phyloP scores from a whole-genome alignment of 306 rosid species.

The Ochetophila trinervis region DNA sequence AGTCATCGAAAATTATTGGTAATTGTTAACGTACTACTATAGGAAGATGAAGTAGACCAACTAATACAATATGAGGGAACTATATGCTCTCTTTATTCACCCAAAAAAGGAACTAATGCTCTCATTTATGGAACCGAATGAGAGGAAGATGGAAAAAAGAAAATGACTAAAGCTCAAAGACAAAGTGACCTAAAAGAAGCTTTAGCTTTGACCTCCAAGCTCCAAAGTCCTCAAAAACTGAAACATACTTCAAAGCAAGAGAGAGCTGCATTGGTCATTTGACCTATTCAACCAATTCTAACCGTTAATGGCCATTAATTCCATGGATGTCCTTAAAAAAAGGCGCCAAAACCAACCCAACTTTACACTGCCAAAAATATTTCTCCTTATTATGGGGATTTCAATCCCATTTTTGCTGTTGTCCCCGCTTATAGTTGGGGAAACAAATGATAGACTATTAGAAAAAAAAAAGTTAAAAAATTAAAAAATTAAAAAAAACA shows the following conservation, averaged over 20 bases:
- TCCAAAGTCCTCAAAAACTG: not conserved
- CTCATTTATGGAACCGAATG: too few species aligned
- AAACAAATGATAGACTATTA: not conserved
- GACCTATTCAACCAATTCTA: not conserved
- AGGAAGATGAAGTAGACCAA: too few species aligned
- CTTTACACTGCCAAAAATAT: not conserved
- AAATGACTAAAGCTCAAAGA: too few species aligned
- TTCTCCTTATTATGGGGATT: too few species aligned
- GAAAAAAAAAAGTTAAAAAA: not conserved
- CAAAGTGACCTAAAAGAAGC: too few species aligned
- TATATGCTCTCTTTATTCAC: too few species aligned
- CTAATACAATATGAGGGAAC: too few species aligned
- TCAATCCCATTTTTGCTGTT: not conserved
- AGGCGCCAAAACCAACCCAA: not conserved
- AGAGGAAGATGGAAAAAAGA: too few species aligned
- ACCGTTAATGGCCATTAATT: conserved; percentile 4
- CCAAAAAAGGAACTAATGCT: too few species aligned
- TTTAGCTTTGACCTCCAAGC: too few species aligned
- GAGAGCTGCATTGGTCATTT: not conserved
- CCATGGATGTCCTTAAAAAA: conserved; percentile 1
- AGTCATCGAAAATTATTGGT: too few species aligned
- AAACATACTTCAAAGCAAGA: not conserved
- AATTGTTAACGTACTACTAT: too few species aligned
- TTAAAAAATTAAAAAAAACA: not conserved
- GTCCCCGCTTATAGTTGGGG: not conserved